These are phyloP conservation scores for Trichoderma lentiforme DNA, from an alignment of 2,329 filamentous ascomycete species.

Conservation along the genomic window DNA sequence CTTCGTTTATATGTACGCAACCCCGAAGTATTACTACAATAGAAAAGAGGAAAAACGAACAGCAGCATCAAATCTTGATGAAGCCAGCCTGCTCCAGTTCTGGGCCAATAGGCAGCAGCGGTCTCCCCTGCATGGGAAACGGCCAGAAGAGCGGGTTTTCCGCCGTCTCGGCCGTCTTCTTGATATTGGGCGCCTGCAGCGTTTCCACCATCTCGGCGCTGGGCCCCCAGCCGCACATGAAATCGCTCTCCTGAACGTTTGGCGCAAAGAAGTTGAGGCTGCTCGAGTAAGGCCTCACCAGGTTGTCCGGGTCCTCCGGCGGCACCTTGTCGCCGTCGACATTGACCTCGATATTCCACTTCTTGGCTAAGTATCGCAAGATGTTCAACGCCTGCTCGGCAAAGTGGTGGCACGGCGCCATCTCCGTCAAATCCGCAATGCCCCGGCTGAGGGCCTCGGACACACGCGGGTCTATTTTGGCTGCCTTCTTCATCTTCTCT, in stretches of 20 bases:
- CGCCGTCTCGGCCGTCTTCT: slow-evolving; percentile 35
- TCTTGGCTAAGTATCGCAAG: slow-evolving; percentile 53
- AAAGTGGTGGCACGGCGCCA: slow-evolving; percentile 60
- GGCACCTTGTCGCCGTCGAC: slow-evolving; percentile 34
- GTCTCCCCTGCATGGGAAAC: slow-evolving; percentile 58
- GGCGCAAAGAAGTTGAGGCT: slow-evolving; percentile 58
- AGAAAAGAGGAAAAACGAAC: not conserved
- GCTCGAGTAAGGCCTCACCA: slow-evolving; percentile 46
- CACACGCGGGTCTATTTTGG: slow-evolving; percentile 39
- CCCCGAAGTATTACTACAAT: not conserved
- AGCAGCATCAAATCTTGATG: slow-evolving; percentile 32
- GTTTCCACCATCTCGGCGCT: slow-evolving; percentile 20
- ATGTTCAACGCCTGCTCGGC: slow-evolving; percentile 60
- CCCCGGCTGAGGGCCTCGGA: slow-evolving; percentile 49
- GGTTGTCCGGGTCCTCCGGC: slow-evolving; percentile 37
- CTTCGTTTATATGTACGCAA: slow-evolving; percentile 9
- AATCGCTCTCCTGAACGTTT: slow-evolving; percentile 46
- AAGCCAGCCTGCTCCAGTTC: slow-evolving; percentile 53
- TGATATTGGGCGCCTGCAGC: slow-evolving; percentile 20
- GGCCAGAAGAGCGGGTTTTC: slow-evolving; percentile 60
- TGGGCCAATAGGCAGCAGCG: slow-evolving; percentile 47
- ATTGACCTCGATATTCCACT: slow-evolving; percentile 56
- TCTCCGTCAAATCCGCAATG: slow-evolving; percentile 56
- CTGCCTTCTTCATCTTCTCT: slow-evolving; percentile 33
- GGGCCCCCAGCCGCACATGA: slow-evolving; percentile 45